These are phyloP conservation scores for Penicillium waksmanii DNA, from an alignment of 495 filamentous ascomycete genomes.

Conservation along the genomic window DNA sequence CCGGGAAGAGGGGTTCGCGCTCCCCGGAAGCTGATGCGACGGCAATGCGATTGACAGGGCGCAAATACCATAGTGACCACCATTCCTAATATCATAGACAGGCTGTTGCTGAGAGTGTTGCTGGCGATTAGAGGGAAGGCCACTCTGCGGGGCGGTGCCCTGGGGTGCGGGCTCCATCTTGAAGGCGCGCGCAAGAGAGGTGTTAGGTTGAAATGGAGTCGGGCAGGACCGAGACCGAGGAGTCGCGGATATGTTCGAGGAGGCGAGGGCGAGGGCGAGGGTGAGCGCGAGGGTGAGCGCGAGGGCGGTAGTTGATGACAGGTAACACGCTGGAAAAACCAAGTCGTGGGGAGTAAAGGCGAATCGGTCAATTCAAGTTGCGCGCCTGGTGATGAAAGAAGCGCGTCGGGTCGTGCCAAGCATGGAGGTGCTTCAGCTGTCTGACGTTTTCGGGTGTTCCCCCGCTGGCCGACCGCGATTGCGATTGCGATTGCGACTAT, in stretches of 20 bases:
- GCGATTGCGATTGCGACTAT: neutral
- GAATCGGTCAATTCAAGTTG: conserved; percentile 3
- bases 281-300: neutral
- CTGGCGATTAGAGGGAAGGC: conserved; percentile 40
- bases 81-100: conserved; percentile 77
- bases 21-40: neutral
- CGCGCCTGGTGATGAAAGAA: conserved; percentile 10
- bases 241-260: neutral
- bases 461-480: conserved; percentile 1
- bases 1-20: neutral
- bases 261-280: neutral
- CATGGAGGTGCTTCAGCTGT: conserved; percentile 22
- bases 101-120: conserved; percentile 46
- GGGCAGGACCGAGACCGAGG: neutral
- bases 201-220: neutral
- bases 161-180: conserved; percentile 62
- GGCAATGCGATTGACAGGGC: neutral
- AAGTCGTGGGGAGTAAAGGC: neutral
- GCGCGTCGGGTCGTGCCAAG: conserved; percentile 29
- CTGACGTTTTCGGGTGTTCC: conserved; percentile 28
- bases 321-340: neutral
- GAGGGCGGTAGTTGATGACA: neutral
- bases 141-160: conserved; percentile 58
- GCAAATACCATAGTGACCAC: conserved; percentile 82
- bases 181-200: conserved; percentile 15